Conservation (phyloP, 2,329 filamentous ascomycete species). For the Fusarium algeriense region DNA sequence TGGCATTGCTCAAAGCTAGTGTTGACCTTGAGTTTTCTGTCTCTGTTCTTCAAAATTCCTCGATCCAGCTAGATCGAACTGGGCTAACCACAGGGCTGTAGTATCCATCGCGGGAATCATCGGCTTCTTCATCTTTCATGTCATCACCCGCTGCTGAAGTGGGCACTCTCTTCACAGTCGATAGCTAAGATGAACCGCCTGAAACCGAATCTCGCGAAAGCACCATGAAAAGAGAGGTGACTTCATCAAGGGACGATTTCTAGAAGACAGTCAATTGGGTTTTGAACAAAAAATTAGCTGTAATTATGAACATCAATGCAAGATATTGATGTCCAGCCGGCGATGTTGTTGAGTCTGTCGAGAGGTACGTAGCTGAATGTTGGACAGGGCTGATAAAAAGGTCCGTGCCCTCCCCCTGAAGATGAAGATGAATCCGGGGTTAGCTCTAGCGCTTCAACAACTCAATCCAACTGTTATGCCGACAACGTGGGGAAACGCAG, state of each 20-base stretch:
- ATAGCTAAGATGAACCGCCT: slow-evolving; percentile 7
- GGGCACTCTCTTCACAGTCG: neutral
- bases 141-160: neutral
- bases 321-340: too few species aligned
- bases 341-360: neutral
- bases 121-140: slow-evolving; percentile 5
- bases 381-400: slow-evolving; percentile 12
- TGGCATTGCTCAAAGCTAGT: too few species aligned
- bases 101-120: slow-evolving; percentile 5
- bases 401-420: slow-evolving; percentile 29
- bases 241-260: too few species aligned
- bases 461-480: slow-evolving; percentile 5
- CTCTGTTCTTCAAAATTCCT: too few species aligned
- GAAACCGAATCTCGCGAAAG: slow-evolving; percentile 21
- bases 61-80: rapidly evolving
- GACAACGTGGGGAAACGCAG: slow-evolving; percentile 20
- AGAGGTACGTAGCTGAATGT: neutral
- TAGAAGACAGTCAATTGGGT: too few species aligned
- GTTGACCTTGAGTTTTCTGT: neutral
- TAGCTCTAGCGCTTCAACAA: slow-evolving; percentile 34
- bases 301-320: too few species aligned
- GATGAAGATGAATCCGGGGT: slow-evolving; percentile 38
- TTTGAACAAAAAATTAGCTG: too few species aligned
- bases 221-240: neutral
- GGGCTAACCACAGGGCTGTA: neutral